Evolutionary conservation across 2,329 filamentous ascomycete species (phyloP).

Genomic region (Pyrenochaeta sp.): DNA sequence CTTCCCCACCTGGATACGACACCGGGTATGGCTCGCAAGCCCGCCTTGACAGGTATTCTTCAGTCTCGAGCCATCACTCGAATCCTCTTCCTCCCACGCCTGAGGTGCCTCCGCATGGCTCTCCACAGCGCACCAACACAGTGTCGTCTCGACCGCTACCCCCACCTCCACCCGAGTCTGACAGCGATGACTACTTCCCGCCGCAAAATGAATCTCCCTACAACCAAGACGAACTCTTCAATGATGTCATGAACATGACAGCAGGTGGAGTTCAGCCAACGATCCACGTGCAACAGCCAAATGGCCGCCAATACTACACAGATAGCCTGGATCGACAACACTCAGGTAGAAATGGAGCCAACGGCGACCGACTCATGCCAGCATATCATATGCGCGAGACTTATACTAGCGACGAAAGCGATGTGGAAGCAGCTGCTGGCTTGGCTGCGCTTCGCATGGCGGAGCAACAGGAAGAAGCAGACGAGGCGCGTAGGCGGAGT

Average conservation of each 20-base stretch:
- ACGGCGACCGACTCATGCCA: constrained; percentile 57
- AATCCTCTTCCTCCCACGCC: constrained; percentile 58
- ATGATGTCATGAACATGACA: constrained; percentile 63
- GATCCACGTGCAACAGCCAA: constrained; percentile 48
- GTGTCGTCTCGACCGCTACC: constrained; percentile 66
- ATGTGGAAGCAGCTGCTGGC: constrained; percentile 86
- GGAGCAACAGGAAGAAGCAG: constrained; percentile 75
- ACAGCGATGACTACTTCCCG: constrained; percentile 52
- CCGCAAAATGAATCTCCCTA: constrained; percentile 38
- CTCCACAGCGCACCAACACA: constrained; percentile 61
- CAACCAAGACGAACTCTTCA: constrained; percentile 65
- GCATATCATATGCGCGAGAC: constrained; percentile 34
- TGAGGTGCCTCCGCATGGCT: constrained; percentile 59
- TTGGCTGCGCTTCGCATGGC: constrained; percentile 84
- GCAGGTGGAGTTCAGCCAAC: constrained; percentile 42
- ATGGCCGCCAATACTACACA: constrained; percentile 41
- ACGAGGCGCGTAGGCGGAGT: constrained; percentile 67
- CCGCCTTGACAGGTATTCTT: constrained; percentile 40
- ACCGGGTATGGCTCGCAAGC: constrained; percentile 39
- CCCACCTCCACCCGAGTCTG: constrained; percentile 65
- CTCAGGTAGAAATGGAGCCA: constrained; percentile 50
- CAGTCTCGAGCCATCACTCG: constrained; percentile 39
- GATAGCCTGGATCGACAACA: constrained; percentile 25
- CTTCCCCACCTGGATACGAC: constrained; percentile 44
- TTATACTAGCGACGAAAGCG: constrained; percentile 74